Conservation (phyloP, 2,329 filamentous ascomycete genomes). For the Talaromyces atroroseus region DNA sequence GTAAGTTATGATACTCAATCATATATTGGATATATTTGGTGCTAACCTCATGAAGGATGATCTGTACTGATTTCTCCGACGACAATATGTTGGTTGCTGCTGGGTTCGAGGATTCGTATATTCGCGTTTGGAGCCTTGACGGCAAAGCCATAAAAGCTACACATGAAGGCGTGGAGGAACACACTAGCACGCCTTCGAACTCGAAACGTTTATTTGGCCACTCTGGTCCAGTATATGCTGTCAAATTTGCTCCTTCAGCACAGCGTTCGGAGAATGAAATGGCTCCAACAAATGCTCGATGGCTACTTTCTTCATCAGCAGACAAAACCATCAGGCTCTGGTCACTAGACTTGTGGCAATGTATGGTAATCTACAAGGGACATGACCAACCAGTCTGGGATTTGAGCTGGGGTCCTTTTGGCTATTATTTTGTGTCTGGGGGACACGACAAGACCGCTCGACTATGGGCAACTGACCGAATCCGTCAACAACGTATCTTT, state of each 20-base stretch:
- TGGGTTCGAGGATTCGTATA: conserved; percentile 90
- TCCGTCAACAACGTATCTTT: conserved; percentile 79
- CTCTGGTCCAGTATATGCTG: conserved; percentile 78
- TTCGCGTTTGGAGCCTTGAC: conserved; percentile 87
- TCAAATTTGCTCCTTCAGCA: conserved; percentile 77
- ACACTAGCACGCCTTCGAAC: conserved; percentile 57
- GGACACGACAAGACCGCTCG: conserved; percentile 87
- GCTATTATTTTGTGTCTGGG: conserved; percentile 87
- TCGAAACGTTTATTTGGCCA: conserved; percentile 81
- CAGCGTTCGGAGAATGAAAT: conserved; percentile 45
- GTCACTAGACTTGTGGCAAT: conserved; percentile 89
- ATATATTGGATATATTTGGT: conserved; percentile 19
- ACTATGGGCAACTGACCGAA: conserved; percentile 88
- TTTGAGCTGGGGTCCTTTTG: conserved; percentile 82
- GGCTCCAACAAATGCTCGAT: conserved; percentile 59
- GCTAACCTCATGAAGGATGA: conserved; percentile 53
- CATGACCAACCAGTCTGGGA: conserved; percentile 88
- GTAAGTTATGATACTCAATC: conserved; percentile 46
- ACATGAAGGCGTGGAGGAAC: conserved; percentile 53
- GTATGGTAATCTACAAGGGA: conserved; percentile 86
- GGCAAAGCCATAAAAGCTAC: conserved; percentile 72
- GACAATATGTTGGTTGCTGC: conserved; percentile 82
- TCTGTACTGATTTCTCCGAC: conserved; percentile 92
- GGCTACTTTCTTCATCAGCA: conserved; percentile 79
- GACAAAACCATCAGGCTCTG: conserved; percentile 87